phyloP scores from a whole-genome alignment of 495 filamentous ascomycete species.

The Penicillium arizonense region DNA sequence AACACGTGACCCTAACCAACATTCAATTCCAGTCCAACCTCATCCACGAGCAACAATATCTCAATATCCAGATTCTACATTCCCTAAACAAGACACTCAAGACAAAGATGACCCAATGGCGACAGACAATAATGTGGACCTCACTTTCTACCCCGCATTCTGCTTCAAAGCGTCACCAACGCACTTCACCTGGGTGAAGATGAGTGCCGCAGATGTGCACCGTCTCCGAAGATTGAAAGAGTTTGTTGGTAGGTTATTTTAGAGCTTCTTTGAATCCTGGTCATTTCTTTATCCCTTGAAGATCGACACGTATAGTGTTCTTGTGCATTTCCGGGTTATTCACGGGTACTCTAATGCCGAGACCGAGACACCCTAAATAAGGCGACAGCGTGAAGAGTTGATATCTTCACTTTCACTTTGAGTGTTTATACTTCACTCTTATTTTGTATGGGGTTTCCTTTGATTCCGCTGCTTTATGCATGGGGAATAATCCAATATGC shows the following conservation, averaged over 20 bases:
- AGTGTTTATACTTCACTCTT: not conserved
- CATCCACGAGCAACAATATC: not conserved
- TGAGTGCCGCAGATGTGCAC: conserved; percentile 68
- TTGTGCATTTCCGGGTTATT: not conserved
- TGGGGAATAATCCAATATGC: not conserved
- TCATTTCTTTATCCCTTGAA: not conserved
- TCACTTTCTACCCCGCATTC: conserved; percentile 73
- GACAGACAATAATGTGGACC: conserved; percentile 22
- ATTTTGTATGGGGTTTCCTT: not conserved
- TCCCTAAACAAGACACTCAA: not conserved
- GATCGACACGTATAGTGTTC: not conserved
- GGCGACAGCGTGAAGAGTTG: not conserved
- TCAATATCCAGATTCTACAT: not conserved
- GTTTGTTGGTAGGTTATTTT: conserved; percentile 60
- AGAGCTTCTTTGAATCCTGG: not conserved
- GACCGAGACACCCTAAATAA: not conserved
- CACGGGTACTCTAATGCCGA: not conserved
- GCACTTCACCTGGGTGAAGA: conserved; percentile 76
- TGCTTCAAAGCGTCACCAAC: conserved; percentile 85
- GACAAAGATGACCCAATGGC: conserved; percentile 40
- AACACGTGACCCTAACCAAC: conserved; percentile 9
- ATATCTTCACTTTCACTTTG: not conserved
- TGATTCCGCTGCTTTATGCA: too few relatives aligned
- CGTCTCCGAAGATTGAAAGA: conserved; percentile 53
- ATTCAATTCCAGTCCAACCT: not conserved